Percentiles rank a stretch among this genome's conserved stretches.
Conservation (phyloP, 1,139 yeast genomes). For the Yamadazyma songkhlaensis region DNA sequence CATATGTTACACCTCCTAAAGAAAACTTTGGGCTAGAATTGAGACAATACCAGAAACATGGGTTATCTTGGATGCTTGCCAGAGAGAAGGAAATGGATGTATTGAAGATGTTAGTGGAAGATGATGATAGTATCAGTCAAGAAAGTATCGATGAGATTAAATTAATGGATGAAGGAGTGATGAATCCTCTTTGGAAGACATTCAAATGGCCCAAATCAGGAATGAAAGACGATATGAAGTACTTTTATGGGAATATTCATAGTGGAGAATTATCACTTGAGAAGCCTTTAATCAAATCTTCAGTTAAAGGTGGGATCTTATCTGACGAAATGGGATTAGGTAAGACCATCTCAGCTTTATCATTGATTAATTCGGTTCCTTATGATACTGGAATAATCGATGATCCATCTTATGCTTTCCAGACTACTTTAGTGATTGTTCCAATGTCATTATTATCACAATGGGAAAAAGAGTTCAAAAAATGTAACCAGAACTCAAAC, state of each 20-base stretch:
- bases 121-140: conserved; percentile 1
- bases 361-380: conserved; percentile 68
- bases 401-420: conserved; percentile 49
- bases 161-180: conserved; percentile 45
- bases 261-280: conserved; percentile 75
- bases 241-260: conserved; percentile 77
- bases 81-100: conserved; percentile 54
- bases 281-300: conserved; percentile 60
- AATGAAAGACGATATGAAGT: conserved; percentile 12
- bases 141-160: conserved; percentile 26
- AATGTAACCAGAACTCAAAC: conserved; percentile 47
- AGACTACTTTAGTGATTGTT: conserved; percentile 76
- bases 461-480: conserved; percentile 82
- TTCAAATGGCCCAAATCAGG: conserved; percentile 66
- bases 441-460: conserved; percentile 91
- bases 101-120: conserved; percentile 30
- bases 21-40: conserved; percentile 54
- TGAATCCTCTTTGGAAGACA: conserved; percentile 87
- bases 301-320: conserved; percentile 79
- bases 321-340: conserved; percentile 99
- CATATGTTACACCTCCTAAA: conserved; percentile 62
- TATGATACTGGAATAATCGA: conserved; percentile 29
- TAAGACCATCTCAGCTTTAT: conserved; percentile 80
- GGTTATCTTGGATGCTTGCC: conserved; percentile 78
- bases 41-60: conserved; percentile 75